phyloP scores from a whole-genome alignment of 345 rosid species.

The Euphorbia pulcherrima region DNA sequence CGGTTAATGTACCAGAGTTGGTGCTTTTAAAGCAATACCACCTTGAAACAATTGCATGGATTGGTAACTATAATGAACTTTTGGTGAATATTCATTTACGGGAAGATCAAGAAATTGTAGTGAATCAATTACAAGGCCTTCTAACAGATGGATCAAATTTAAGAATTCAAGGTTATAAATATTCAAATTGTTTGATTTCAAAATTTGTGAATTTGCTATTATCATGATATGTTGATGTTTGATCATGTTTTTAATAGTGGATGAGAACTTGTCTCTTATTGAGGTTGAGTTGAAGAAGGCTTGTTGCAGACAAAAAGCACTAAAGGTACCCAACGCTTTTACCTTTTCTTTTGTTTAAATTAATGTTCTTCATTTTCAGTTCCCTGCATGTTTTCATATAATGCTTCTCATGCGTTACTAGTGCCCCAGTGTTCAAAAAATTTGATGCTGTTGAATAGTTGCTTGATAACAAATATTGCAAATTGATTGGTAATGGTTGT shows the following conservation, averaged over 20 bases:
- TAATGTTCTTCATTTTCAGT: constrained; percentile 4
- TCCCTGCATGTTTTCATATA: constrained; percentile 9
- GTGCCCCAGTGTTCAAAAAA: neutral
- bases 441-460: neutral
- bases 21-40: constrained; percentile 63
- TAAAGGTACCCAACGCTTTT: constrained; percentile 55
- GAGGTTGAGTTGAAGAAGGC: constrained; percentile 85
- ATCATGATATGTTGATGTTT: constrained; percentile 10
- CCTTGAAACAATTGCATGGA: constrained; percentile 53
- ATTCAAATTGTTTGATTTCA: constrained; percentile 7
- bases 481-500: neutral
- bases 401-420: constrained; percentile 5
- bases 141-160: constrained; percentile 59
- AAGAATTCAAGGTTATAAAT: constrained; percentile 62
- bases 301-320: constrained; percentile 67
- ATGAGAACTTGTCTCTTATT: constrained; percentile 52
- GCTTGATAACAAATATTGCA: neutral
- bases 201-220: constrained; percentile 12
- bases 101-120: constrained; percentile 54
- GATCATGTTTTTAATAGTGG: constrained; percentile 41
- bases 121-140: constrained; percentile 58
- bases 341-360: neutral
- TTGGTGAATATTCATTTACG: constrained; percentile 47
- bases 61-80: constrained; percentile 44
- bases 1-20: constrained; percentile 63